These are phyloP conservation scores for Chalciporus sp. DNA, from an alignment of 1,284 basidiomycete species.

Conservation along the genomic window DNA sequence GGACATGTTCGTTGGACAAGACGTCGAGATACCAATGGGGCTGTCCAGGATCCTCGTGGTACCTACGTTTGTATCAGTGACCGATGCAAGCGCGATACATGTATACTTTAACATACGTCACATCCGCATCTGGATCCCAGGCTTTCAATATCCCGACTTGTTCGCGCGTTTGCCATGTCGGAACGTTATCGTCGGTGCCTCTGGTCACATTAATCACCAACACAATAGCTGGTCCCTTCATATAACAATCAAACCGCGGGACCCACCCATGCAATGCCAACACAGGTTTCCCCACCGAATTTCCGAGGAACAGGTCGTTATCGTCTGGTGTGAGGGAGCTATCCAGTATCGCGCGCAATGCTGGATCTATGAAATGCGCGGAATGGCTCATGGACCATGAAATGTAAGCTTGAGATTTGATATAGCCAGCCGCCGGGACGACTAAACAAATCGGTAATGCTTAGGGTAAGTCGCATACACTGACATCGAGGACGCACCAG, in stretches of 20 bases:
- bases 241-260: not conserved
- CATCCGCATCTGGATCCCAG: constrained; percentile 54
- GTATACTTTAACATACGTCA: constrained; percentile 42
- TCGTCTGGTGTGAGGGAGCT: constrained; percentile 79
- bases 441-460: constrained; percentile 39
- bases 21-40: constrained; percentile 73
- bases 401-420: constrained; percentile 86
- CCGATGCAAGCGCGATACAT: not conserved
- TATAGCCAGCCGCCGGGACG: constrained; percentile 74
- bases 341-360: constrained; percentile 69
- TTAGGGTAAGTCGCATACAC: not conserved
- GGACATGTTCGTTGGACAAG: constrained; percentile 57
- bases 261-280: constrained; percentile 78
- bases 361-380: constrained; percentile 79
- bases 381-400: constrained; percentile 71
- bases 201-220: constrained; percentile 37
- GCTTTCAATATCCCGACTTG: constrained; percentile 56
- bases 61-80: constrained; percentile 39
- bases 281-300: constrained; percentile 68
- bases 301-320: constrained; percentile 83
- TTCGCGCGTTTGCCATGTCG: constrained; percentile 78
- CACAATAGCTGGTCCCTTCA: not conserved
- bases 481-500: constrained; percentile 41
- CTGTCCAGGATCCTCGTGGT: constrained; percentile 61
- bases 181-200: constrained; percentile 77